A percentile compares a stretch with the other conserved stretches of the same genome.
Evolutionary conservation across 1,284 basidiomycete genomes (phyloP).

Genomic region (Microbotryum saponariae): DNA sequence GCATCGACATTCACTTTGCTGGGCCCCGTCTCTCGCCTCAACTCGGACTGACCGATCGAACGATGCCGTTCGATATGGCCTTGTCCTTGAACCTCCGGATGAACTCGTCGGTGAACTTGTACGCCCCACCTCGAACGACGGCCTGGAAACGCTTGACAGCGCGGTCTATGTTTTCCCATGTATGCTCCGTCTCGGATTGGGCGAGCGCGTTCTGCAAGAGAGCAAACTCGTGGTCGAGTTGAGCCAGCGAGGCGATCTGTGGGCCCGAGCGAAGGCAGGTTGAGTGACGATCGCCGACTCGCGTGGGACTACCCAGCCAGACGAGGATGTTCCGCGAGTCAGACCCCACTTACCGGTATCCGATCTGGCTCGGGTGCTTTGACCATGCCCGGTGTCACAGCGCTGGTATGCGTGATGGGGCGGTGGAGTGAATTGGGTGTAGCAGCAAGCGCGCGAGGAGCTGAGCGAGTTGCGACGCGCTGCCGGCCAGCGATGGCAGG

Average conservation of each 20-base stretch:
- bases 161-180: conserved; percentile 66
- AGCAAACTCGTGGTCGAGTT: conserved; percentile 46
- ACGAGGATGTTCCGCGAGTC: background rate
- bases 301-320: background rate
- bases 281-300: background rate
- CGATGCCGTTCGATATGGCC: conserved; percentile 53
- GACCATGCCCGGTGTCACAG: background rate
- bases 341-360: background rate
- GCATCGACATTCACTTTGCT: too few relatives aligned
- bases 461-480: too few relatives aligned
- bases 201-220: conserved; percentile 46
- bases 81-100: conserved; percentile 49
- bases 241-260: conserved; percentile 16
- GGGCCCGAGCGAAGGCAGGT: background rate
- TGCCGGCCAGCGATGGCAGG: too few relatives aligned
- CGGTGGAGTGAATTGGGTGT: too few relatives aligned
- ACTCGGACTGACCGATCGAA: conserved; percentile 47
- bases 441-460: too few relatives aligned
- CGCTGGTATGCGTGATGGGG: too few relatives aligned
- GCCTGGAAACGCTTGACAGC: conserved; percentile 51
- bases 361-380: conserved; percentile 4
- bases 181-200: conserved; percentile 67
- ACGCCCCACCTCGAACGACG: conserved; percentile 54
- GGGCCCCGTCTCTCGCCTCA: background rate
- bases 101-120: conserved; percentile 51